phyloP scores from a whole-genome alignment of 139 green algal species.

The Volvox reticuliferus region DNA sequence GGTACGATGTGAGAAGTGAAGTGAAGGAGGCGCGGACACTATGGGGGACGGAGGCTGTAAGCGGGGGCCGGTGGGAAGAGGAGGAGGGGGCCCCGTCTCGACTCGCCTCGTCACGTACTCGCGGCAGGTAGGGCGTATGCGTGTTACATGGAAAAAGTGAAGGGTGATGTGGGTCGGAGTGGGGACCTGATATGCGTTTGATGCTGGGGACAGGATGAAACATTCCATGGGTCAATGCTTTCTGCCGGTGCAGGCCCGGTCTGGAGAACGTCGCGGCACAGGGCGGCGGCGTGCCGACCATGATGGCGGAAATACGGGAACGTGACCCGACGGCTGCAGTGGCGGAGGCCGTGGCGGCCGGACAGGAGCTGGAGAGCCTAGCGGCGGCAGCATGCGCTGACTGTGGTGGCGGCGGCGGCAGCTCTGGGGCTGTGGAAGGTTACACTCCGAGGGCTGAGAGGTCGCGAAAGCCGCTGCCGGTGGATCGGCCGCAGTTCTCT shows the following conservation, averaged over 20 bases:
- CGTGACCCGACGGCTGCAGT: constrained; percentile 3
- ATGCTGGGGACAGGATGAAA: too few relatives aligned
- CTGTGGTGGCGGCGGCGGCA: not conserved
- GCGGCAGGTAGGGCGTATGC: not conserved
- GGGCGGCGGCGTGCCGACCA: constrained; percentile 52
- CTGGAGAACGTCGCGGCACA: constrained; percentile 24
- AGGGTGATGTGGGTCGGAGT: not conserved
- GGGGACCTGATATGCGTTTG: not conserved
- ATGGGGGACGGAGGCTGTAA: not conserved
- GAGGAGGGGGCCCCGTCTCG: too few relatives aligned
- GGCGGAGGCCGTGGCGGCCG: constrained; percentile 15
- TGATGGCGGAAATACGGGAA: constrained; percentile 44
- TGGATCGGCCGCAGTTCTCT: not conserved
- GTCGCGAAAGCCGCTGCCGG: not conserved
- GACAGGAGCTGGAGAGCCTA: constrained; percentile 16
- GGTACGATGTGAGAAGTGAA: not conserved
- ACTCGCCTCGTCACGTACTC: too few relatives aligned
- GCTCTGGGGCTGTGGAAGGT: constrained; percentile 36
- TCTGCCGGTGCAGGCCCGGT: constrained; percentile 2
- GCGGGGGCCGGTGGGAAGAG: not conserved
- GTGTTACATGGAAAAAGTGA: not conserved
- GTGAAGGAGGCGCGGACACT: not conserved
- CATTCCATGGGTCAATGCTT: not conserved
- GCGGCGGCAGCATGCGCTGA: not conserved
- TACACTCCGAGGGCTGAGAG: constrained; percentile 20